These are phyloP conservation scores for Trichophyton schoenleinii DNA, from an alignment of 2,329 filamentous ascomycete species.

Conservation along the genomic window DNA sequence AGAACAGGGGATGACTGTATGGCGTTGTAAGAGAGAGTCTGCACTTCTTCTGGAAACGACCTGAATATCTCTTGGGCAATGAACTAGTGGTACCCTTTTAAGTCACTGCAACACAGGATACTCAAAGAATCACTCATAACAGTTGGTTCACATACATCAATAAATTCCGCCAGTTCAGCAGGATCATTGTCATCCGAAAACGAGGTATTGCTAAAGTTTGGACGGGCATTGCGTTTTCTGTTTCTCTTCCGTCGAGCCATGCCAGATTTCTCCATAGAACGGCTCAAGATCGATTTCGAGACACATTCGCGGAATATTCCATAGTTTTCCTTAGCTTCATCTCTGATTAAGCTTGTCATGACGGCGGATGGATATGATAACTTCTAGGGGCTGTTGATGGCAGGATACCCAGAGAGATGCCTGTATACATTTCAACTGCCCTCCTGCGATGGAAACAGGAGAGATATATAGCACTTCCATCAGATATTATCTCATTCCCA, in stretches of 20 bases:
- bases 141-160: slow-evolving; percentile 41
- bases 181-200: slow-evolving; percentile 30
- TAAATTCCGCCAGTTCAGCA: slow-evolving; percentile 66
- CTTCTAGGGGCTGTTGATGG: no score
- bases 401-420: background rate
- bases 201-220: slow-evolving; percentile 10
- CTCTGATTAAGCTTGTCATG: background rate
- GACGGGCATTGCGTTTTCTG: slow-evolving; percentile 10
- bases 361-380: background rate
- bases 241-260: slow-evolving; percentile 24
- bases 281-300: slow-evolving; percentile 55
- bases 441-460: background rate
- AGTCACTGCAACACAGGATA: background rate
- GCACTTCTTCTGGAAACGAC: slow-evolving; percentile 49
- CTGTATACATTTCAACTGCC: background rate
- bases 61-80: slow-evolving; percentile 58
- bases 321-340: slow-evolving; percentile 38
- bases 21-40: slow-evolving; percentile 47
- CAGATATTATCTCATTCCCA: background rate
- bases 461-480: background rate
- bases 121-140: slow-evolving; percentile 4
- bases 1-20: slow-evolving; percentile 41
- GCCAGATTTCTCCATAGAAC: slow-evolving; percentile 38
- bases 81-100: slow-evolving; percentile 38
- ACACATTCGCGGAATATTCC: slow-evolving; percentile 62